phyloP scores from a whole-genome alignment of 192 early-diverging fungal genomes.

The Entomortierella parvispora region DNA sequence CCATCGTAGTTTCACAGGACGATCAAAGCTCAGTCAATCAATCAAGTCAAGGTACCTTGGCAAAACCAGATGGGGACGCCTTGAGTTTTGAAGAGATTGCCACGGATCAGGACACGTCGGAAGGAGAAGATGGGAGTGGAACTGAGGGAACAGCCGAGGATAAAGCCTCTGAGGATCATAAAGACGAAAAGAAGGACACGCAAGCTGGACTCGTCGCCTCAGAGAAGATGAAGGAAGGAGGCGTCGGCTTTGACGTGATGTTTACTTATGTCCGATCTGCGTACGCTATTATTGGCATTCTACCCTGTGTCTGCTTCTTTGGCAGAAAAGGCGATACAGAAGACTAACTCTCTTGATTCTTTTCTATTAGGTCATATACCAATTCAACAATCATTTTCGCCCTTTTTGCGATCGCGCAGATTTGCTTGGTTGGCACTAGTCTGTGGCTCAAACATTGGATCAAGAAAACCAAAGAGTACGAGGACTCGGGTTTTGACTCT shows the following conservation, averaged over 20 bases:
- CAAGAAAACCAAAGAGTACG: conserved; percentile 33
- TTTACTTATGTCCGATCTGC: conserved; percentile 30
- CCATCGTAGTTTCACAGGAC: not conserved
- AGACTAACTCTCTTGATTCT: not conserved
- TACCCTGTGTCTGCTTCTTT: conserved; percentile 35
- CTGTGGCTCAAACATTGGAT: conserved; percentile 74
- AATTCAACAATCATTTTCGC: conserved; percentile 58
- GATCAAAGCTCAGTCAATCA: not conserved
- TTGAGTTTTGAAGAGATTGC: not conserved
- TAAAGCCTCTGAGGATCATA: not conserved
- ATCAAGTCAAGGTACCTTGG: not conserved
- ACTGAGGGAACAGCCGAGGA: not conserved
- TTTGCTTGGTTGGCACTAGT: conserved; percentile 59
- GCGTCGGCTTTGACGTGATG: conserved; percentile 19
- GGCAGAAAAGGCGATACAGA: not conserved
- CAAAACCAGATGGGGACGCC: not conserved
- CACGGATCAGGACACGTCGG: not conserved
- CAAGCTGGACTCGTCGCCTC: conserved; percentile 35
- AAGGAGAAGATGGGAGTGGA: not conserved
- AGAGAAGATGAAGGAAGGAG: conserved; percentile 20
- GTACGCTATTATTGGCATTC: conserved; percentile 39
- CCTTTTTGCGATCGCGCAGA: conserved; percentile 54
- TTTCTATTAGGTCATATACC: conserved; percentile 6
- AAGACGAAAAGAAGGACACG: conserved; percentile 35
- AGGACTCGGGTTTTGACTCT: not conserved